Evolutionary conservation across 1,284 basidiomycete genomes (phyloP), one percentile per base, ranked within the genome.

Genomic region (Microbotryum lychnidis-dioicae): DNA sequence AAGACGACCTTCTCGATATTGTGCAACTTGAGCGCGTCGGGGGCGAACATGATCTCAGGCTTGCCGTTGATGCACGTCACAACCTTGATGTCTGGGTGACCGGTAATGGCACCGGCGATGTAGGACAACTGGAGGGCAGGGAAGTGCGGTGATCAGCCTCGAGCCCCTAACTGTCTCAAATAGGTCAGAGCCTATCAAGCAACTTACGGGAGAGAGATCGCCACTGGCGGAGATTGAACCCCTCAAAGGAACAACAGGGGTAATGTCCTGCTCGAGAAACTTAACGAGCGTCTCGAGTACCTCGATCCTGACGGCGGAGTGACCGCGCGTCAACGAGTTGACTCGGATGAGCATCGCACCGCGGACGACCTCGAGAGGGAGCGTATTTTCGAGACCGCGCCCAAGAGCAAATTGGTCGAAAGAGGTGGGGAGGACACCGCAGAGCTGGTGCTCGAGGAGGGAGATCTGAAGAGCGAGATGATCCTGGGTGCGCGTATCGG

Each of bases 351-450:
- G 77, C 69, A 92, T 89, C 1, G 90, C 89, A 18, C 87, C 90
- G 55, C 89, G 84, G n/a, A 90, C 89, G 86, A 89, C 91, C 8
- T 87, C 78, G 66, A 88, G 85, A n/a, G 90, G 90, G 86, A 91
- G 89, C 64, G 80, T 83, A 54, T 70, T 69, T 52, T 64, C 65
- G 53, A 71, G 63, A 3, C 66, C 66, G 1, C 67, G 62, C 2
- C 64, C 65, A 42, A 68, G 54, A 84, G 68, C 86, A 84, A 23
- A 80, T 77, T 42, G 87, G 81, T 20, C 87, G 86, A 54, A 69
- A 14, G 85, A 77, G 7, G 75, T 59, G 76, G 76, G 72, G 75
- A 44, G 80, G n/a, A 68, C 66, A 42, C 66, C 68, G 55, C 77
- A 77, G 60, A 89, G 85, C 73, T 89, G 87, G 72, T 88, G 86